Evolutionary conservation across 2,329 filamentous ascomycete genomes (phyloP), one percentile per base, ranked within the genome.

Genomic region (Trichoderma sp.): DNA sequence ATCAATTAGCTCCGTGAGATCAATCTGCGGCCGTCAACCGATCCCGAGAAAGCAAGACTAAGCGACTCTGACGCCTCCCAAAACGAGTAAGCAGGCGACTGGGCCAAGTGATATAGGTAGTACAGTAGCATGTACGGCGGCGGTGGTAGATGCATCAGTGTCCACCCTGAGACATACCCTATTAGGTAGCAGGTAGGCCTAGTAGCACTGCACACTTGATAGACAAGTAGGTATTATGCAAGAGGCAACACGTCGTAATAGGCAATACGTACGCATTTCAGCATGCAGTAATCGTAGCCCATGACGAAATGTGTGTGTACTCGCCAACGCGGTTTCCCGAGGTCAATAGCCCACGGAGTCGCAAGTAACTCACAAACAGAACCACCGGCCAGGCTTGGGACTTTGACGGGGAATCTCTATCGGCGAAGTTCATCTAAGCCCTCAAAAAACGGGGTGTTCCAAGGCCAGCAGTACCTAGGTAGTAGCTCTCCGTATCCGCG

Each of bases 31-130:
- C 64, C 64, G 64, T 58, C 54, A 51, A 66, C 64, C 64, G 54
- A 58, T 51, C 54, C 64, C 64, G 64, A 59, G 63, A 59, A 49
- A 66, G 54, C 39, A 51, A 51, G 54, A 59, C 64, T 66, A 66
- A 66, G 64, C 54, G 54, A 59, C 64, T 56, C 58, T 59, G 64
- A 66, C 64, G 64, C 64, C 64, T 66, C 64, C 54, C 64, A 66
- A 28, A 66, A 51, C 26, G 55, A 66, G 54, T 66, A 58, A 66
- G 64, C 54, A 66, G 64, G 28, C 30, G 46, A 28, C 56, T 61
- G 59, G 32, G 28, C 24, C 46, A 30, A 21, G 43, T 46, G 8
- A 7, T 46, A 46, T 16, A 16, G 37, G 43, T 46, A n/a, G 18
- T 46, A 46, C 39, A 16, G 37, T 43, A 8, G 43, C 34, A 63